Conservation (phyloP, 257 asterid species). For the Solanum habrochaites region DNA sequence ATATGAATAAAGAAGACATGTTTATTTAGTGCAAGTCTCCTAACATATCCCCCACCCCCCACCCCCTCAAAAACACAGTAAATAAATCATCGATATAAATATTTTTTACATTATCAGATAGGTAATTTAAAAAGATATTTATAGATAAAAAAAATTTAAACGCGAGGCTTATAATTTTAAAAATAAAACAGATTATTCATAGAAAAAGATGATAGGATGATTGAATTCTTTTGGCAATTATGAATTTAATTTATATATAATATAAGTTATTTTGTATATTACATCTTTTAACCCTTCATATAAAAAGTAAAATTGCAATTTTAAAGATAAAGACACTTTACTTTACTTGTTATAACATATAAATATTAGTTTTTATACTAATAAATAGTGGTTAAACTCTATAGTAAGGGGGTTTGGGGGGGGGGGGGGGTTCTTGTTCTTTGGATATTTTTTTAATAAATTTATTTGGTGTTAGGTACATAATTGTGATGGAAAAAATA, state of each 20-base stretch:
- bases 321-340: not conserved
- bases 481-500: constrained; percentile 8
- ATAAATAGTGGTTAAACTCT: not conserved
- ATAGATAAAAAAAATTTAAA: not conserved
- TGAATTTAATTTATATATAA: not conserved
- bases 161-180: not conserved
- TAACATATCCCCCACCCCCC: not conserved
- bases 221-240: not conserved
- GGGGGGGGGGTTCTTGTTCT: not conserved
- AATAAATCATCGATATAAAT: no score
- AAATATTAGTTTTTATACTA: not conserved
- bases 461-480: constrained; percentile 9
- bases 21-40: constrained; percentile 13
- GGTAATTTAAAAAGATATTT: not conserved
- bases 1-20: constrained; percentile 5
- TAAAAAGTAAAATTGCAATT: not conserved
- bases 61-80: not conserved
- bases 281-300: not conserved
- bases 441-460: not conserved
- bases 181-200: not conserved
- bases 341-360: not conserved
- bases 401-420: not conserved
- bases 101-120: not conserved
- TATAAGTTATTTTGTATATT: not conserved
- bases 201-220: not conserved